Evolutionary conservation across 805 yeast genomes (phyloP), one percentile per base, ranked within the genome.

Genomic region (Candida incommunis): DNA sequence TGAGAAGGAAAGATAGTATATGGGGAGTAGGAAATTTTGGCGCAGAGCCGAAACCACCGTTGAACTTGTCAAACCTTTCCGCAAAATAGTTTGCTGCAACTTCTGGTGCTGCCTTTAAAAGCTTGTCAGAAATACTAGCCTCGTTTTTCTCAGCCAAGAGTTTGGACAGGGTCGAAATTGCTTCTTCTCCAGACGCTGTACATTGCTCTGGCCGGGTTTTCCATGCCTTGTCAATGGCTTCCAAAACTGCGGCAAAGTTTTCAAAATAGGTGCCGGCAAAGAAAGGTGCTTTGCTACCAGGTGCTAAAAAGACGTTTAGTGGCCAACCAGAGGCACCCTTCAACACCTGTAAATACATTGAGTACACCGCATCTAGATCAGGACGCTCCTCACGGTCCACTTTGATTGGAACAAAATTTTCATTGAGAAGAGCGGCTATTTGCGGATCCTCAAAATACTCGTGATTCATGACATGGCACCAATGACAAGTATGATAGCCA

Each of bases 261-360:
- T 62, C 54, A 63, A 65, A 62, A 45, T 60, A 65, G 3, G 65
- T 61, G 3, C 68, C 69, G 2, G 65, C 68, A 45, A 54, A 60
- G 26, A 64, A 54, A 15, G 68, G 68, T 27, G 54, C 54, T 41
- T 59, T 52, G 1, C 56, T 43, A 2, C 55, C 57, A 1, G 69
- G 69, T 1, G 57, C 54, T 43, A 65, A 52, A 48, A 65, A 63
- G 2, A 59, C 65, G 47, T 63, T 64, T 40, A 65, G 49, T 3
- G 69, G 69, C 69, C 69, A 65, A 18, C 68, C 68, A 11, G 66
- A 64, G 1, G 54, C 55, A n/a, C 64, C 65, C 16, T 50, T 47
- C 9, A 59, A 52, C 3, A 59, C 64, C 51, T 64, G 68, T 29
- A 65, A 49, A 45, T 57, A 65, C 55, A 58, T 53, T 62, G 58